Evolutionary conservation across 1,139 yeast genomes (phyloP).

Genomic region (Pichia sp.): DNA sequence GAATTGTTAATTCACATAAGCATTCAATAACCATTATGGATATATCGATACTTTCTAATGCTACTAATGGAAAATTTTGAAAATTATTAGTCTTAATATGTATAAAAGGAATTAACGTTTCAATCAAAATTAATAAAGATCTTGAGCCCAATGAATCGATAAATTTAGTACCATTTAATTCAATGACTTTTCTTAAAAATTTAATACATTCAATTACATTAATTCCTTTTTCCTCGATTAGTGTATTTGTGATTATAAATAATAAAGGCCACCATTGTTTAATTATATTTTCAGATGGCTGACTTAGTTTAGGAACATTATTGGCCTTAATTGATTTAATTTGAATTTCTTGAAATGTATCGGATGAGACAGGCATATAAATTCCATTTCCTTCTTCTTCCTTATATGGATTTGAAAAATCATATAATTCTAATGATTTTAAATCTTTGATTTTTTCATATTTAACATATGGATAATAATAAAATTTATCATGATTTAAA

Average conservation of each 20-base stretch:
- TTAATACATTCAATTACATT: slow-evolving; percentile 81
- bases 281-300: slow-evolving; percentile 1
- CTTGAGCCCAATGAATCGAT: slow-evolving; percentile 64
- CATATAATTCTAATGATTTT: no score
- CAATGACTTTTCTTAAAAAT: slow-evolving; percentile 57
- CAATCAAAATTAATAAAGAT: slow-evolving; percentile 67
- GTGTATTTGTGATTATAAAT: not conserved
- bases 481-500: slow-evolving; percentile 8
- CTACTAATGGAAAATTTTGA: not conserved
- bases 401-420: slow-evolving; percentile 8
- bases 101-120: slow-evolving; percentile 23
- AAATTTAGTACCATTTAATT: slow-evolving; percentile 50
- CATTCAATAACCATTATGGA: slow-evolving; percentile 4
- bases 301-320: not conserved
- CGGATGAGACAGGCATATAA: not conserved
- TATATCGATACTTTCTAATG: not conserved
- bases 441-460: no score
- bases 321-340: not conserved
- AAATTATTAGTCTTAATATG: slow-evolving; percentile 1
- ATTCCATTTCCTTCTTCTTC: not conserved
- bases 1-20: slow-evolving; percentile 10
- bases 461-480: slow-evolving; percentile 8
- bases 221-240: slow-evolving; percentile 32
- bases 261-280: slow-evolving; percentile 9
- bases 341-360: no score